A percentile compares a stretch with the other conserved stretches of the same genome.
Evolutionary conservation across 2,329 filamentous ascomycete genomes (phyloP).

Genomic region (Exophiala mesophila): DNA sequence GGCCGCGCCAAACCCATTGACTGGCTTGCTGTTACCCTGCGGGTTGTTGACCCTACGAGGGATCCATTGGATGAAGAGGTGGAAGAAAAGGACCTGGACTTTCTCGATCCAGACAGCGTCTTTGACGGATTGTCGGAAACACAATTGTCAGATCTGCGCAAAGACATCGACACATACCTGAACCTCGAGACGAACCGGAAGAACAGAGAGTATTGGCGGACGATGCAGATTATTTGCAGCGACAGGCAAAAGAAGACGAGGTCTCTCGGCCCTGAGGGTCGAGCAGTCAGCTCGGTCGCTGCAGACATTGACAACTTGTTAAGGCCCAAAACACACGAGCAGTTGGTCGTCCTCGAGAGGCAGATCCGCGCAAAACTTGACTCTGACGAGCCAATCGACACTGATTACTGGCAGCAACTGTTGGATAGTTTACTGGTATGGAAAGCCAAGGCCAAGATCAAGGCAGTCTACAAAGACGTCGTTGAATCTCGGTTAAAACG

Average conservation of each 20-base stretch:
- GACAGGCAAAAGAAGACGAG: slow-evolving; percentile 66
- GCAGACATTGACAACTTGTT: slow-evolving; percentile 85
- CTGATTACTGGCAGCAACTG: slow-evolving; percentile 95
- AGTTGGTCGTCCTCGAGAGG: slow-evolving; percentile 78
- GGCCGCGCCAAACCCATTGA: slow-evolving; percentile 89
- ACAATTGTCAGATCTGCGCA: slow-evolving; percentile 70
- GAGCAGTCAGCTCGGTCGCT: slow-evolving; percentile 75
- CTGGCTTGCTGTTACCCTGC: slow-evolving; percentile 83
- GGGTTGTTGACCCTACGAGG: slow-evolving; percentile 78
- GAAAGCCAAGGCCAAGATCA: slow-evolving; percentile 84
- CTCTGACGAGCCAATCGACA: slow-evolving; percentile 88
- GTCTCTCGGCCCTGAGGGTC: slow-evolving; percentile 56
- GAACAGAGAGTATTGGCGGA: slow-evolving; percentile 87
- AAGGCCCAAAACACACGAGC: slow-evolving; percentile 75
- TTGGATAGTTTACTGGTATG: slow-evolving; percentile 78
- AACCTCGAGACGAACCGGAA: slow-evolving; percentile 70
- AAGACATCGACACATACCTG: slow-evolving; percentile 75
- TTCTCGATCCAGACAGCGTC: slow-evolving; percentile 75
- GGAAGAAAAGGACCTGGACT: slow-evolving; percentile 67
- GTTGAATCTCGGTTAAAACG: slow-evolving; percentile 63
- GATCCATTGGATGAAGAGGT: slow-evolving; percentile 79
- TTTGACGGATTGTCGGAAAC: slow-evolving; percentile 65
- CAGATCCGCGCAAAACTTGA: slow-evolving; percentile 83
- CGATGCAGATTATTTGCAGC: slow-evolving; percentile 76
- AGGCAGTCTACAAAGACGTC: slow-evolving; percentile 71